These are phyloP conservation scores for Draba incana DNA, from an alignment of 345 rosid species.

Conservation along the genomic window DNA sequence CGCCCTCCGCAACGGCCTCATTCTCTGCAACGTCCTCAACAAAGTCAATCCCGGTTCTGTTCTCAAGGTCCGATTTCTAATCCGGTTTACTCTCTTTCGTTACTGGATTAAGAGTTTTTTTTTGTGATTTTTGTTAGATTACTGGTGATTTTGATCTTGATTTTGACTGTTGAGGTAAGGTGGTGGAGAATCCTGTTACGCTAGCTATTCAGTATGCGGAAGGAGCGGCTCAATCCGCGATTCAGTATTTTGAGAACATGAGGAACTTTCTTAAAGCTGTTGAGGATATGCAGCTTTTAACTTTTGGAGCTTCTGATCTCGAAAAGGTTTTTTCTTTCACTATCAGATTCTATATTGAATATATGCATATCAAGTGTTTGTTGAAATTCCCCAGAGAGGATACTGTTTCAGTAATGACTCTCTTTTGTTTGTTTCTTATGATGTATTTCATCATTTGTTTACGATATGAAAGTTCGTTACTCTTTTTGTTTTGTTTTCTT, in stretches of 20 bases:
- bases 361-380: background rate
- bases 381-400: constrained; percentile 20
- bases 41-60: constrained; percentile 96
- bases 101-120: too few relatives aligned
- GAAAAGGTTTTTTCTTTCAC: constrained; percentile 64
- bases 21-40: constrained; percentile 95
- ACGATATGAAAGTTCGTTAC: background rate
- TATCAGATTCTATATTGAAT: background rate
- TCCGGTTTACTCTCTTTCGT: too few relatives aligned
- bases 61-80: constrained; percentile 58
- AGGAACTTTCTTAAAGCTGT: constrained; percentile 94
- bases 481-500: background rate
- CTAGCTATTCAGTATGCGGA: constrained; percentile 69
- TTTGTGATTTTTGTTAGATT: too few relatives aligned
- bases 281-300: constrained; percentile 90
- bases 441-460: constrained; percentile 8
- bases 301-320: constrained; percentile 91
- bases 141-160: background rate
- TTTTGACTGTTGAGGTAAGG: constrained; percentile 38
- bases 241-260: constrained; percentile 98
- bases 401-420: background rate
- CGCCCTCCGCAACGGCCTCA: constrained; percentile 85
- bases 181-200: constrained; percentile 78
- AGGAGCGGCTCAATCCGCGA: constrained; percentile 97
- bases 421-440: background rate